Conservation (phyloP, 805 yeast genomes). For the Schizosaccharomyces pombe region DNA sequence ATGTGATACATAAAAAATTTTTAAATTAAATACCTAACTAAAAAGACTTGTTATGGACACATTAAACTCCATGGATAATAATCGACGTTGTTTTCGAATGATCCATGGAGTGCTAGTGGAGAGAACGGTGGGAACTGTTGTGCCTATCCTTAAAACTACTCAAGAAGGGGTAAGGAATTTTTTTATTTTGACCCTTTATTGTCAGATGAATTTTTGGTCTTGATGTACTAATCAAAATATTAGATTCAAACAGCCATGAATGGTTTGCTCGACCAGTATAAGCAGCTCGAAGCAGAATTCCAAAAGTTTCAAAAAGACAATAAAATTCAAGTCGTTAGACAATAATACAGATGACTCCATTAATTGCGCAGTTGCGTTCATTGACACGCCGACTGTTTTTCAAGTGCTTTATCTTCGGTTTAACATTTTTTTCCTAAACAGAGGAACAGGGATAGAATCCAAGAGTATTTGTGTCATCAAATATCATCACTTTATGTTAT, state of each 20-base stretch:
- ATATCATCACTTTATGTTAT: too few relatives aligned
- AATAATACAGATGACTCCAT: slow-evolving; percentile 19
- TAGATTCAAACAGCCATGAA: slow-evolving; percentile 19
- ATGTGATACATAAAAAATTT: background rate
- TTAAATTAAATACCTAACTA: background rate
- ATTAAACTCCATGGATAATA: slow-evolving; percentile 25
- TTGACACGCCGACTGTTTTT: too few relatives aligned
- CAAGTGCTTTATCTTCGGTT: too few relatives aligned
- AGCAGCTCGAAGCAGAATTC: slow-evolving; percentile 21
- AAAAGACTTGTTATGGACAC: slow-evolving; percentile 34
- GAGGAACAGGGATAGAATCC: too few relatives aligned
- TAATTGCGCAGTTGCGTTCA: too few relatives aligned
- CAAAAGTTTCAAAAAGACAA: slow-evolving; percentile 21
- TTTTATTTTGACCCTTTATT: background rate
- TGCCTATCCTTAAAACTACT: slow-evolving; percentile 36
- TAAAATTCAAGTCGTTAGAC: slow-evolving; percentile 7
- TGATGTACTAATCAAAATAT: too few relatives aligned
- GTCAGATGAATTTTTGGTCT: too few relatives aligned
- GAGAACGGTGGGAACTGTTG: slow-evolving; percentile 54
- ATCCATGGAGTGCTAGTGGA: slow-evolving; percentile 80
- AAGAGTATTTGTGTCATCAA: too few relatives aligned
- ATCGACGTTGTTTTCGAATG: slow-evolving; percentile 74
- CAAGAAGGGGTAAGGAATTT: slow-evolving; percentile 20
- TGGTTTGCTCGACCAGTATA: slow-evolving; percentile 20
- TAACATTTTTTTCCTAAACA: too few relatives aligned